Percentiles rank a stretch among this genome's conserved stretches.
Evolutionary conservation across 2,329 filamentous ascomycete species (phyloP).

Genomic region (Pseudogymnoascus sp.): DNA sequence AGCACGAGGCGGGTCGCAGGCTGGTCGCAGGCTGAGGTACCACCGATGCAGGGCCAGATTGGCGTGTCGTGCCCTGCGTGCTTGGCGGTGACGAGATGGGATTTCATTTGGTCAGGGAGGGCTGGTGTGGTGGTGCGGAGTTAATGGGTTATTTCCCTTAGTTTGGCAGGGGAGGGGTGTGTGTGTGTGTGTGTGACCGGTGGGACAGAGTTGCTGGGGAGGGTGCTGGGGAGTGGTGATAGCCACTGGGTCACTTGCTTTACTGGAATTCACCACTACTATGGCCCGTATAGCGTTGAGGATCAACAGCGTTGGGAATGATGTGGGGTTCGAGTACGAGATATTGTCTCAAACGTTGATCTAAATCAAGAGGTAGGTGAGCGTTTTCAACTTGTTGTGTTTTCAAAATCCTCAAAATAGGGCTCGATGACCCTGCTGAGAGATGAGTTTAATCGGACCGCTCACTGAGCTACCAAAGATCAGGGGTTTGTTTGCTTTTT

Average conservation of each 20-base stretch:
- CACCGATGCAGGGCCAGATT: neutral
- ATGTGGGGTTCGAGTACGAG: neutral
- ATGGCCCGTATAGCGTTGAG: neutral
- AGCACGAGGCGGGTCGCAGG: neutral
- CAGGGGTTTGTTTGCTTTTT: neutral
- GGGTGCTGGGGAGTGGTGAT: neutral
- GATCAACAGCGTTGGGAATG: neutral
- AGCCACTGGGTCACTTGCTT: neutral
- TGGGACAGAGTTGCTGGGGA: neutral
- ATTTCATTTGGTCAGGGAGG: neutral
- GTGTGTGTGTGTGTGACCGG: neutral
- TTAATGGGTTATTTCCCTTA: conserved; percentile 2
- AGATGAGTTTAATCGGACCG: neutral
- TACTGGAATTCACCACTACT: neutral
- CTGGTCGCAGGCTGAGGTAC: neutral
- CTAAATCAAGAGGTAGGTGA: neutral
- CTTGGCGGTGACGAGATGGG: neutral
- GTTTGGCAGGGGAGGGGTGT: neutral
- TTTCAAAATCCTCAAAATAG: neutral
- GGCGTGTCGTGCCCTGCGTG: neutral
- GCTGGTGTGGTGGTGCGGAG: neutral
- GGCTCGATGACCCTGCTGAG: neutral
- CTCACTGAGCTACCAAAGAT: neutral
- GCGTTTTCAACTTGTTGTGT: neutral
- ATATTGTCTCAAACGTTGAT: neutral